Evolutionary conservation across 2,329 filamentous ascomycete species (phyloP), one percentile per base, ranked within the genome.

Genomic region (Periconia macrospinosa): DNA sequence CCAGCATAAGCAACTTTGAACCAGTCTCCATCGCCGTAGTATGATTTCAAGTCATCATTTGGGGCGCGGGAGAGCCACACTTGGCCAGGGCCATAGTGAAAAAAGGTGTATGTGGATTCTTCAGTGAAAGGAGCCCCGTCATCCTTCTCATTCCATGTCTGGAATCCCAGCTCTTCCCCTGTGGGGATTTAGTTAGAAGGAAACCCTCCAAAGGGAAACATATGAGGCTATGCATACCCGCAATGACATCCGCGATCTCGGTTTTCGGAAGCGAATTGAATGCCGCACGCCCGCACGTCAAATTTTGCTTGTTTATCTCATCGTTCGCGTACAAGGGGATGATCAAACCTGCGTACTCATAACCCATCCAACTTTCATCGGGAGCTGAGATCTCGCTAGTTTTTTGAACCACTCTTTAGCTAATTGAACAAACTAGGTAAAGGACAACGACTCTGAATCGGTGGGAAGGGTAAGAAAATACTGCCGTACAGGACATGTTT

Each of bases 11-110:
- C 50, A n/a, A 56, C 42, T 47, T 56, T 56, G 50, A 56, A 56
- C 53, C 50, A 56, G 41, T 56, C 50, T 45, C 53, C 50, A 45
- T 49, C 42, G n/a, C 53, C 53, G n/a, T 35, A 17, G 35, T 56
- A 56, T 13, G 18, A 9, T 41, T 53, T 45, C 15, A 56, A 9
- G 35, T 56, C 53, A 37, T 52, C 50, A 19, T 51, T 55, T 3
- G 53, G 50, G 7, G 53, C 49, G 10, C 43, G 42, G 14, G 50
- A 53, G 6, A 56, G 33, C 10, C 41, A 56, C n/a, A 50, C 35
- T 40, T 53, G 50, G 10, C 11, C 50, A 6, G 53, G 53, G 2
- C 53, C 53, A 11, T 20, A 18, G 17, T 53, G 50, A 27, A 17
- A 53, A 20, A 56, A 44, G n/a, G 27, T 47, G 14, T 23, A 33